Percentiles rank a stretch among this genome's conserved stretches.
Evolutionary conservation across 208 protist species (phyloP).

Genomic region (Wallacemonas rigidus): DNA sequence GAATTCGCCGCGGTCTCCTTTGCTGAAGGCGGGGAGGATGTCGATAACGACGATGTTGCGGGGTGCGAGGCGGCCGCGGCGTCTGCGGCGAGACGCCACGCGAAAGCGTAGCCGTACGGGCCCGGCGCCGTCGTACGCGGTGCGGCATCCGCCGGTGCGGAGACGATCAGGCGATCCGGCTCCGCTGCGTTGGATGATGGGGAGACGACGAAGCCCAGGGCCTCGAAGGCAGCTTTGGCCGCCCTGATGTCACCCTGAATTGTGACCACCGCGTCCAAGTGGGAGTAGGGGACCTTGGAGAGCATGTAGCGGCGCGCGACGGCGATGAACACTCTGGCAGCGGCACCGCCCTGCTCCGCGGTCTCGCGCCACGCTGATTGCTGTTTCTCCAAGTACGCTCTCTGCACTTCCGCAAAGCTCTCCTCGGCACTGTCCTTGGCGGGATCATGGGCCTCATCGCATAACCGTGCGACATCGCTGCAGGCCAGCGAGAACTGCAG

Average conservation of each 20-base stretch:
- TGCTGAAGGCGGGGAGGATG: too few relatives aligned
- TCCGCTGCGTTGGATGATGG: slow-evolving; percentile 11
- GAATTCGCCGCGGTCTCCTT: too few relatives aligned
- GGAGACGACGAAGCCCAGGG: slow-evolving; percentile 40
- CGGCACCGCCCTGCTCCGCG: slow-evolving; percentile 31
- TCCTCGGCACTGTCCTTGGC: slow-evolving; percentile 53
- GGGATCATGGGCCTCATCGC: slow-evolving; percentile 27
- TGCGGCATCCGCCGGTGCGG: slow-evolving; percentile 21
- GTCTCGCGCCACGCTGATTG: slow-evolving; percentile 56
- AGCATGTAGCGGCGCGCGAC: slow-evolving; percentile 52
- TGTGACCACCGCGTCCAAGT: slow-evolving; percentile 72
- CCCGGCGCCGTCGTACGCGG: slow-evolving; percentile 31
- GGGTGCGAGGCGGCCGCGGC: not conserved
- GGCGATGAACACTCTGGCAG: slow-evolving; percentile 54
- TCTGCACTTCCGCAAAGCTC: slow-evolving; percentile 53
- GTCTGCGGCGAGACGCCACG: slow-evolving; percentile 27
- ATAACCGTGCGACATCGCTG: slow-evolving; percentile 68
- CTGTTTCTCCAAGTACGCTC: slow-evolving; percentile 39
- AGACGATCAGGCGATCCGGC: slow-evolving; percentile 30
- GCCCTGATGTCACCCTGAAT: slow-evolving; percentile 38
- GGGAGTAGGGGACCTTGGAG: slow-evolving; percentile 48
- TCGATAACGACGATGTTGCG: too few relatives aligned
- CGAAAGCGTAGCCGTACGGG: slow-evolving; percentile 57
- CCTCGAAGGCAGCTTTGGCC: slow-evolving; percentile 23
- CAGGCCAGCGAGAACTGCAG: slow-evolving; percentile 85